Conservation (phyloP, 2,329 filamentous ascomycete genomes). For the Grosmannia serpens region DNA sequence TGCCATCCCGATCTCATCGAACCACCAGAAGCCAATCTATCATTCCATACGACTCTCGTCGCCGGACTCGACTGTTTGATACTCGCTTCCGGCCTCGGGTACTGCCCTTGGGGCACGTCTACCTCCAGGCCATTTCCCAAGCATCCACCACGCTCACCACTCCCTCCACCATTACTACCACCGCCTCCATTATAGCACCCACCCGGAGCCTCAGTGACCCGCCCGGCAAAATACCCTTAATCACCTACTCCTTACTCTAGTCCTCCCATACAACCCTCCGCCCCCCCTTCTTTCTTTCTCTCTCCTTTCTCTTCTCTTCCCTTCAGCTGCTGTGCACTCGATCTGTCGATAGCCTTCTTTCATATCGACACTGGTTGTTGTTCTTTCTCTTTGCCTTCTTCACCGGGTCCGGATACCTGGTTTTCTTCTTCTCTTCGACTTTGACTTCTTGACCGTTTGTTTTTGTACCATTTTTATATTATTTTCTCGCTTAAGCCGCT, state of each 20-base stretch:
- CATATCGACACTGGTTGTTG: slow-evolving; percentile 32
- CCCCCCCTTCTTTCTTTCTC: slow-evolving; percentile 13
- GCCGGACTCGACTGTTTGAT: slow-evolving; percentile 26
- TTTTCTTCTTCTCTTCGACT: slow-evolving; percentile 12
- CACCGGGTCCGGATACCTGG: slow-evolving; percentile 39
- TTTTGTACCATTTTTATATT: slow-evolving; percentile 8
- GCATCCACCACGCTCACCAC: slow-evolving; percentile 5
- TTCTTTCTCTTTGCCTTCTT: slow-evolving; percentile 10
- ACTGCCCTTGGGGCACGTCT: slow-evolving; percentile 26
- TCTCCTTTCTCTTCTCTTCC: slow-evolving; percentile 14
- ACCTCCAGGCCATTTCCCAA: slow-evolving; percentile 13
- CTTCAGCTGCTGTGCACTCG: slow-evolving; percentile 36
- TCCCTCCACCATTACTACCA: slow-evolving; percentile 6
- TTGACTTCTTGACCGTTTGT: slow-evolving; percentile 8
- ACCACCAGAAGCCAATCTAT: slow-evolving; percentile 4
- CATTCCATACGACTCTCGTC: slow-evolving; percentile 26
- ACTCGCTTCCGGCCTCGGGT: slow-evolving; percentile 25
- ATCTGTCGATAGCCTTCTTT: slow-evolving; percentile 42
- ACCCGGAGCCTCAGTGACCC: background rate
- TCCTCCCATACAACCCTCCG: background rate
- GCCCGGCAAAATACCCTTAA: background rate
- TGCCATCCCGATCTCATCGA: background rate
- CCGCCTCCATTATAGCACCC: slow-evolving; percentile 16
- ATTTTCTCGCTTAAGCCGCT: background rate
- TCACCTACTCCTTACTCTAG: slow-evolving; percentile 3